Conservation (phyloP, 2,329 filamentous ascomycete species). For the Massarina eburnea region DNA sequence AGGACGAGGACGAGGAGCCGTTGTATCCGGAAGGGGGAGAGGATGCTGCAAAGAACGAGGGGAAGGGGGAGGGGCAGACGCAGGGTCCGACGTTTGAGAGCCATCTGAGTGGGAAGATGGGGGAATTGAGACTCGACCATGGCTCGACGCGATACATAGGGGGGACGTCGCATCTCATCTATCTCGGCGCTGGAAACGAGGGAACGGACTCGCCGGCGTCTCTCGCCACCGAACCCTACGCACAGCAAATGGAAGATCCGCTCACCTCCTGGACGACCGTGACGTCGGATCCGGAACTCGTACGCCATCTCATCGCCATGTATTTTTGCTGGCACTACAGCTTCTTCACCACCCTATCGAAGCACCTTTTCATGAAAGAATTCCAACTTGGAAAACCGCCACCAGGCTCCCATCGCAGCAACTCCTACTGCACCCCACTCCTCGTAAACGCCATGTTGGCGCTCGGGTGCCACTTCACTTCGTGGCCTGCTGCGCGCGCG, state of each 20-base stretch:
- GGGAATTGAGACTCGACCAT: constrained; percentile 82
- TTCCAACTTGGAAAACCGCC: constrained; percentile 71
- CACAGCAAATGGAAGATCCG: constrained; percentile 64
- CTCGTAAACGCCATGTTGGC: constrained; percentile 94
- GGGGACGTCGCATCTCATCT: constrained; percentile 90
- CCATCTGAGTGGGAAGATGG: constrained; percentile 90
- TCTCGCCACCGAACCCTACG: constrained; percentile 49
- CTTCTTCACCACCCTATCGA: constrained; percentile 90
- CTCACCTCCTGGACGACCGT: constrained; percentile 86
- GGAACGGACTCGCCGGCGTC: constrained; percentile 30
- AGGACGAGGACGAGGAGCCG: constrained; percentile 47
- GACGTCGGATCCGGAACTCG: constrained; percentile 74
- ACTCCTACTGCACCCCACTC: constrained; percentile 81
- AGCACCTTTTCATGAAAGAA: constrained; percentile 81
- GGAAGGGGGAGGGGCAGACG: constrained; percentile 26
- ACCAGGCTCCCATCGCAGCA: constrained; percentile 52
- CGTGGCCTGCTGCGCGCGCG: constrained; percentile 69
- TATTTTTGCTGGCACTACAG: constrained; percentile 99
- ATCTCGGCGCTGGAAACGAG: constrained; percentile 54
- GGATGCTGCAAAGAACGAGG: constrained; percentile 6
- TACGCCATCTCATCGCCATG: constrained; percentile 90
- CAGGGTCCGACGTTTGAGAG: constrained; percentile 64
- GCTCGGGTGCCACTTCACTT: constrained; percentile 90
- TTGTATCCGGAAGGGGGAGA: constrained; percentile 32
- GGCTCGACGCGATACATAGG: constrained; percentile 89